Percentiles rank a stretch among this genome's conserved stretches.
Conservation (phyloP, 257 asterid genomes). For the Penstemon newberryi region DNA sequence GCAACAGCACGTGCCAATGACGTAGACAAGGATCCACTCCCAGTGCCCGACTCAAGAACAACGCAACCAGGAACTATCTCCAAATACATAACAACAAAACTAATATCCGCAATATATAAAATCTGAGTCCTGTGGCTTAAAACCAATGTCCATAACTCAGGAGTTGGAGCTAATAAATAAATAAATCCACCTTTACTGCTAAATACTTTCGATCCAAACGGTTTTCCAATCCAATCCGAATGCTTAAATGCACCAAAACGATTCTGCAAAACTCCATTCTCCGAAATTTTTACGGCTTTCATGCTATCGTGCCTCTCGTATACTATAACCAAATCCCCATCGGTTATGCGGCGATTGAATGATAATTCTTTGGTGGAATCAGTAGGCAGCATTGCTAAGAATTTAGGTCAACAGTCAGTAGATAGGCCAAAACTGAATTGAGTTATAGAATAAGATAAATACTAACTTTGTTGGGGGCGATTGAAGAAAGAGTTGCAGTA, state of each 20-base stretch:
- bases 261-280: constrained; percentile 66
- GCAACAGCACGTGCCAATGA: constrained; percentile 93
- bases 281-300: constrained; percentile 75
- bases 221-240: constrained; percentile 87
- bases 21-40: constrained; percentile 89
- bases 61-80: constrained; percentile 87
- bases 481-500: no score
- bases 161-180: constrained; percentile 87
- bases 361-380: constrained; percentile 54
- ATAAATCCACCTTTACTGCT: constrained; percentile 79
- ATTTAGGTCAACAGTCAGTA: no score
- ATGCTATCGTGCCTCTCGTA: constrained; percentile 76
- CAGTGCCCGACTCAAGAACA: constrained; percentile 96
- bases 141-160: constrained; percentile 94
- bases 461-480: no score
- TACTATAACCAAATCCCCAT: constrained; percentile 81
- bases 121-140: constrained; percentile 98
- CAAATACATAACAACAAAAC: constrained; percentile 84
- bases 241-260: constrained; percentile 89
- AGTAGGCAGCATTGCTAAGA: constrained; percentile 44
- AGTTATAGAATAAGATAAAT: no score
- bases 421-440: no score
- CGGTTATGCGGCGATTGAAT: constrained; percentile 52
- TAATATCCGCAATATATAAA: constrained; percentile 88
- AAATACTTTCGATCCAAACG: constrained; percentile 83